Evolutionary conservation across 352 stramenopile genomes (phyloP).

Genomic region (Aphanomyces invadans): DNA sequence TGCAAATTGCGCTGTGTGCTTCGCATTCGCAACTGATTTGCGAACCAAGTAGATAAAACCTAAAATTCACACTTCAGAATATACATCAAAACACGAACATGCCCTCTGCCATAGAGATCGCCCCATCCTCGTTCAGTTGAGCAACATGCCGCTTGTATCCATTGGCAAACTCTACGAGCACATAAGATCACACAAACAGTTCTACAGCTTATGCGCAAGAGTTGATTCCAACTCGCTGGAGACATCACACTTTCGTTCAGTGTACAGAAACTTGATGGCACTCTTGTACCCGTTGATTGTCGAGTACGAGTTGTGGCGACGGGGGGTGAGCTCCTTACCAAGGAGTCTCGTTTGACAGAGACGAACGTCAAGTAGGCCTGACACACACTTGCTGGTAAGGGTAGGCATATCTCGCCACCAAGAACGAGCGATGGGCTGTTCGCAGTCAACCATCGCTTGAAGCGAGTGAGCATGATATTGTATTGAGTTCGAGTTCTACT

Average conservation of each 20-base stretch:
- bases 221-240: not conserved
- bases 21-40: too few relatives aligned
- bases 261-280: constrained; percentile 7
- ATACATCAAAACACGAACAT: too few relatives aligned
- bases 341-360: not conserved
- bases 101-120: not conserved
- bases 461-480: not conserved
- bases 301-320: not conserved
- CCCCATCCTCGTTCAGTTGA: not conserved
- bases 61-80: too few relatives aligned
- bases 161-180: not conserved
- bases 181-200: not conserved
- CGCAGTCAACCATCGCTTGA: not conserved
- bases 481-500: not conserved
- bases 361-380: not conserved
- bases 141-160: not conserved
- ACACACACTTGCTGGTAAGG: not conserved
- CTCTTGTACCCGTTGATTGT: constrained; percentile 3
- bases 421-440: not conserved
- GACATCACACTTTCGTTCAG: not conserved
- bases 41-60: too few relatives aligned
- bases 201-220: not conserved
- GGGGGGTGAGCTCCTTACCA: not conserved
- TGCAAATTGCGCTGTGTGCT: too few relatives aligned
- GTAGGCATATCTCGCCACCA: not conserved